Evolutionary conservation across 257 asterid genomes (phyloP).

Genomic region (Solanum rostratum): DNA sequence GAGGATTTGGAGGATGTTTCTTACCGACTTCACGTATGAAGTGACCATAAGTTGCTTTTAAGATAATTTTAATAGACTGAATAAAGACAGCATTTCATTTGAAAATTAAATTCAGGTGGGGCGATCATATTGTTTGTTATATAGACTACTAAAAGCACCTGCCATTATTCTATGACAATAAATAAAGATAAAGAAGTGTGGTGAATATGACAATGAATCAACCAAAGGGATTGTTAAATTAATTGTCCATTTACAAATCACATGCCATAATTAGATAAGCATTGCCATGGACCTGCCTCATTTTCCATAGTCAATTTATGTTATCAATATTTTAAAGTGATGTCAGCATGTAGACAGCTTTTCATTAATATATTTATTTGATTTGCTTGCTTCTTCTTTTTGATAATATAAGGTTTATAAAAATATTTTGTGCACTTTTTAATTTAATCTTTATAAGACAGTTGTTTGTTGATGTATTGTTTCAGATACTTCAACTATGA

Average conservation of each 20-base stretch:
- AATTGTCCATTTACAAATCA: background rate
- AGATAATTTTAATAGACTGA: background rate
- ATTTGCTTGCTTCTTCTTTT: too few relatives aligned
- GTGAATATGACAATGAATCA: background rate
- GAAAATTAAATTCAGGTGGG: background rate
- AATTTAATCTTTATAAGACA: too few relatives aligned
- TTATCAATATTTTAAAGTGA: too few relatives aligned
- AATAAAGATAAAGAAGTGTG: background rate
- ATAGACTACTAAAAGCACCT: background rate
- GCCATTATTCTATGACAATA: background rate
- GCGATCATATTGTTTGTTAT: background rate
- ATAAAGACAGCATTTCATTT: background rate
- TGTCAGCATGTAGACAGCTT: too few relatives aligned
- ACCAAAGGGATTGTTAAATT: background rate
- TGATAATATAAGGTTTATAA: too few relatives aligned
- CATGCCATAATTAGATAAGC: background rate
- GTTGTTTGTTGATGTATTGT: too few relatives aligned
- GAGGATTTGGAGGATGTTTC: background rate
- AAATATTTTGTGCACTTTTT: too few relatives aligned
- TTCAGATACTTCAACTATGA: too few relatives aligned
- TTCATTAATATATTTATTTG: too few relatives aligned
- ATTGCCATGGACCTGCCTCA: too few relatives aligned
- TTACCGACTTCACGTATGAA: background rate
- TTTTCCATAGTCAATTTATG: too few relatives aligned
- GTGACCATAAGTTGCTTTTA: background rate